Evolutionary conservation across 352 stramenopile species (phyloP), one percentile per base, ranked within the genome.

Genomic region (Phytophthora hybrid): DNA sequence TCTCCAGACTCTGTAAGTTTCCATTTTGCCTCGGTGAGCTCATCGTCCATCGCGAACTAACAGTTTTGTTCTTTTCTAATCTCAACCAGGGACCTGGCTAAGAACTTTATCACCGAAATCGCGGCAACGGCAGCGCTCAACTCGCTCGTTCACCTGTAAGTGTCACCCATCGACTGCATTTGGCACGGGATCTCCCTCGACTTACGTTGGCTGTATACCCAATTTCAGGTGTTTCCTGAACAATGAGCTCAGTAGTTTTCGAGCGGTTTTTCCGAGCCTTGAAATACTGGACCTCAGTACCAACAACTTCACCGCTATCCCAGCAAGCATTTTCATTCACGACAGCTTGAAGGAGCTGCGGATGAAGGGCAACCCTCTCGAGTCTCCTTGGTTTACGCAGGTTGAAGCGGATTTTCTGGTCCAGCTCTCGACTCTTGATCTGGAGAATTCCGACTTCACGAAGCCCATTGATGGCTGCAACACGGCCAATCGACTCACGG

Each of bases 221-320:
- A 31, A 49, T 19, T 63, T 10, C 55, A 78, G 73, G 54, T 89
- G 79, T 23, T 78, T 92, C 31, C 83, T 75, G 10, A 68, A 84
- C 51, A 93, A 93, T 68, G 77, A 82, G 19, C 77, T 91, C 54
- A 75, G 61, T 34, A 62, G 62, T 10, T 93, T 83, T 67, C 82
- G 77, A 5, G 74, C 77, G 59, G 88, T 92, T 16, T 92, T 87
- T 71, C 78, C 83, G 0, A 79, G 80, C 46, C 69, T 93, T 29
- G 78, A 59, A 9, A 86, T 77, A 19, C 71, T 93, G 74, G 81
- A 92, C 58, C 44, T 93, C 31, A 82, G 73, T 9, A 41, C 64
- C 66, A 93, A 93, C 71, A 77, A 85, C 8, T 75, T 93, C 32
- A 82, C 79, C 1, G 74, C 71, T 16, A 84, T 91, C 31, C 86